Base-by-base conservation (phyloP, 2,329 filamentous ascomycete genomes). In the Aquanectria penicillioides region DNA sequence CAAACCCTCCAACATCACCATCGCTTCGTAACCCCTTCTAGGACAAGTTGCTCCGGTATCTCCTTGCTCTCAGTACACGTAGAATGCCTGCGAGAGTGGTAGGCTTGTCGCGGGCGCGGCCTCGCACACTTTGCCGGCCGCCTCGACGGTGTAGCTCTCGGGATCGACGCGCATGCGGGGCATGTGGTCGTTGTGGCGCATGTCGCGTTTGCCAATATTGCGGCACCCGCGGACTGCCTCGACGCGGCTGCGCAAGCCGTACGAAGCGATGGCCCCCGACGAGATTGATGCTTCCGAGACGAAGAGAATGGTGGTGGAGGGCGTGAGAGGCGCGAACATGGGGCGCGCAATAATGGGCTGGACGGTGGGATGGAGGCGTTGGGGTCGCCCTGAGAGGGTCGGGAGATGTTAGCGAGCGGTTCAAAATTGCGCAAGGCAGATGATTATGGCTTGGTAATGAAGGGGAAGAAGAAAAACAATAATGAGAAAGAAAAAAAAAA, bases 131-230 rank as follows among this genome's bases (percentile, higher is more conserved):
- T 85, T 77, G 0, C 92, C 93, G 76, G 97, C 93, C 2, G 94
- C 94, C 78, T 94, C 89, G 22, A 97, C 94, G 13, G 82, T 85
- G 79, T 97, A 98, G 70, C 86, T 89, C 83, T 98, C 94, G 5
- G 94, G 91, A 75, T 98, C 94, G 59, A 98, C 94, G 69, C 82
- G 88, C 92, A 98, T 97, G 78, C 83, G 87, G 12, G 94, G 94
- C 86, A 87, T 93, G 52, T 78, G 77, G 71, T 93, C 88, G 75
- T 97, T 97, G 76, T 87, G 94, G 72, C 92, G 93, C 93, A 97
- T 97, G 76, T 97, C 91, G 68, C 78, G 82, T 83, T 97, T 97
- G 37, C 89, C 82, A 38, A 97, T 84, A 26, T 75, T 84, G 58
- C 94, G 83, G 75, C 93, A 97, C 54, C 86, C 85, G 71, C 83